These are phyloP conservation scores for Saururus chinensis DNA, from an alignment of 164 flowering plant genomes.

Conservation along the genomic window DNA sequence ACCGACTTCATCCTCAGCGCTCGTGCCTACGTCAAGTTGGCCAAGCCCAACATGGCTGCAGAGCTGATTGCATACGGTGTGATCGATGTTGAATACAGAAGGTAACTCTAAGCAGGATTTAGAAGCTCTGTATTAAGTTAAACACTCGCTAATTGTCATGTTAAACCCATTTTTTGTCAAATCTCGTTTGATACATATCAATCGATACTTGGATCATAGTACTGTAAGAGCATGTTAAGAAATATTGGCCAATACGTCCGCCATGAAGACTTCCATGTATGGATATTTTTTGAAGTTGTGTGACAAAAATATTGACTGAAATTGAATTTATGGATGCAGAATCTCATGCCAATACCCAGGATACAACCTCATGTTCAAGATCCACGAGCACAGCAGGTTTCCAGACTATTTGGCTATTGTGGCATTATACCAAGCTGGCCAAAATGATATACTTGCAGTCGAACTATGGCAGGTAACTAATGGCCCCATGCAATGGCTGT, in stretches of 20 bases:
- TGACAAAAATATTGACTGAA: too few species aligned
- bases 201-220: too few species aligned
- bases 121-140: too few species aligned
- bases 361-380: slow-evolving; percentile 41
- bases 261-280: too few species aligned
- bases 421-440: slow-evolving; percentile 46
- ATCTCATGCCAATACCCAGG: slow-evolving; percentile 50
- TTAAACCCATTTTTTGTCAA: too few species aligned
- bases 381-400: slow-evolving; percentile 52
- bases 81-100: slow-evolving; percentile 55
- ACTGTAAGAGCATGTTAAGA: too few species aligned
- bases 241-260: too few species aligned
- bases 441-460: slow-evolving; percentile 39
- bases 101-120: slow-evolving; percentile 10
- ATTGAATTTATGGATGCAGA: slow-evolving; percentile 9
- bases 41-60: slow-evolving; percentile 24
- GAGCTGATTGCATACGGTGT: slow-evolving; percentile 54
- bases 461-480: slow-evolving; percentile 61
- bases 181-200: too few species aligned
- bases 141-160: too few species aligned
- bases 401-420: slow-evolving; percentile 64
- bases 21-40: slow-evolving; percentile 45
- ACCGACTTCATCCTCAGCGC: slow-evolving; percentile 78
- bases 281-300: too few species aligned
- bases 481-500: too few species aligned